Base-by-base conservation (phyloP, 2,329 filamentous ascomycete species). In the Penicillium glabrum region DNA sequence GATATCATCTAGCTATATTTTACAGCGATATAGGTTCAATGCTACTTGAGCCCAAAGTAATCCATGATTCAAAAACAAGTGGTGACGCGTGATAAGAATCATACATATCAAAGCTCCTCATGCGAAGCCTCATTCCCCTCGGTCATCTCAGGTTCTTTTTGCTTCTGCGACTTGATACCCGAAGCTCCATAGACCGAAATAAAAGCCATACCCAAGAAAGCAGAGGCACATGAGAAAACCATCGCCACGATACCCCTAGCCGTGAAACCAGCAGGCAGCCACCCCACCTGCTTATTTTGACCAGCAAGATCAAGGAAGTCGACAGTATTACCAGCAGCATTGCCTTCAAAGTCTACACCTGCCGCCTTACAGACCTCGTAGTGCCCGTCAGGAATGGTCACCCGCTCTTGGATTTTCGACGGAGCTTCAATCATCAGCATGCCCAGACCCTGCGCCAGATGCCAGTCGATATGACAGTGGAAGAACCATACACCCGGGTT, bases 231-330 rank as follows among this genome's bases (percentile, higher is more conserved):
- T 67, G 87, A 90, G 68, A 93, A 90, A 2, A 87, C 86, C 63
- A 95, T 75, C 11, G 90, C 90, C 1, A 91, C 83, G 44, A 89
- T 89, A 8, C 90, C 91, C 35, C 82, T 81, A 0, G 86, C 72
- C 0, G 87, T 90, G 70, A 93, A 92, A 0, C 90, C 90, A 1
- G 77, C 80, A 0, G 89, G 89, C 16, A 93, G 69, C 44, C 76
- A 79, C 0, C 72, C 73, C 0, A 85, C 82, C 2, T 81, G 78
- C 35, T 69, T 31, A 31, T 31, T 31, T 31, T 31, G 29, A 31
- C 87, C 88, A 0, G 70, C 74, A 1, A 91, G 75, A 60, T 95
- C 83, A 0, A 90, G 74, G 9, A 85, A 75, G 62, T 93, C 74
- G 0, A 74, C 70, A 0, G 83, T 86, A 67, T 92, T 91, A 0